Evolutionary conservation across 192 early-diverging fungal species (phyloP), one percentile per base, ranked within the genome.

Genomic region (Backusella westeae): DNA sequence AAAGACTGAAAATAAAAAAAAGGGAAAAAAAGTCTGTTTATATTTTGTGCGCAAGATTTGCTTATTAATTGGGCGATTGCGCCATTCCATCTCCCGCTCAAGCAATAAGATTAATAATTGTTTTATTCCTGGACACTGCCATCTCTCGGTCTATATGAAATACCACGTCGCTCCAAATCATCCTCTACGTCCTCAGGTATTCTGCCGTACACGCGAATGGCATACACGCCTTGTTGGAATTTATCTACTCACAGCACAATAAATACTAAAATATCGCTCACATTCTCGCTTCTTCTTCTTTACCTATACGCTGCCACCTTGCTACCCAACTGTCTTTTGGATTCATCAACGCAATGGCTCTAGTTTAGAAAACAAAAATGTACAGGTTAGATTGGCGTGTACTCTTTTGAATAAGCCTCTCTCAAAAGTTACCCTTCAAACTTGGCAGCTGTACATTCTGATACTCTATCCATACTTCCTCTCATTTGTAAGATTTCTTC

Each of bases 161-260:
- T 85, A 34, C 94, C 93, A 42, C 86, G 83, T 78, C 86, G 83
- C 26, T 92, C 87, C 67, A 95, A 80, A 59, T 84, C 85, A 72
- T 94, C 92, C 68, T 93, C 92, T 44, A 93, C 85, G 69, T 93
- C 92, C 63, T 92, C 92, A 6, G 93, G 92, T 34, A 95, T 78
- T 29, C 88, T 85, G 14, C 94, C 94, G 41, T 86, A 78, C 39
- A 95, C 91, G 67, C 89, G 85, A 21, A 93, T 87, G 8, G 94
- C 94, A 74, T 95, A 95, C 17, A 95, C 81, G 14, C 94, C 94
- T 21, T 87, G 88, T 53, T 85, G 81, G 67, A 85, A 90, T 78
- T 87, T 86, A 65, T 90, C 89, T 91, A 80, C 14, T 66, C 7
- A 3, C 42, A 15, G 4, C 14, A 10, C 42, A 44, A 17, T 44